Base-by-base conservation (phyloP, 2,329 filamentous ascomycete genomes). In the Teratosphaeria zuluensis region DNA sequence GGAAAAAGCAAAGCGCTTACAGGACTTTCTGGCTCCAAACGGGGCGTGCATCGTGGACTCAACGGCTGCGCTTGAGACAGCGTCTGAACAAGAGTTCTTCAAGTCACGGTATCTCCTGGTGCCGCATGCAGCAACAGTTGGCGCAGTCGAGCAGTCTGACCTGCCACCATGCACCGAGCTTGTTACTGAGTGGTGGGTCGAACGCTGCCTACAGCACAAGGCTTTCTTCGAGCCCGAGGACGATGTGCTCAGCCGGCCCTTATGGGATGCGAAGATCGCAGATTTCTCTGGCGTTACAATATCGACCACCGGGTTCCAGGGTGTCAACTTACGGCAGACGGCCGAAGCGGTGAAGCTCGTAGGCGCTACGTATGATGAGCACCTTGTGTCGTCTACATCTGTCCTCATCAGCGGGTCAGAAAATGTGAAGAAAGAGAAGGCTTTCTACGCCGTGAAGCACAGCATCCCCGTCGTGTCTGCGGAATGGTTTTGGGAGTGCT, bases 161-260 rank as follows among this genome's bases (percentile, higher is more conserved):
- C 59, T 70, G 14, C 65, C 70, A 16, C 21, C 60, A n/a, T 62
- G 59, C 42, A 70, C 68, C 12, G 72, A 78, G 54, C 69, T 79
- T 14, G 85, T 95, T 33, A 97, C 91, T 11, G 91, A 96, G 69
- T 95, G 94, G 80, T 99, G 92, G 82, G 80, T 99, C 56, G 94
- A 99, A 74, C 84, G 85, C 54, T 97, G 92, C 70, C 77, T 99
- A 46, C 85, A 92, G 70, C 83, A 84, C 63, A 94, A 89, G 72
- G 77, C 75, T 30, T 82, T 92, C 65, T 79, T 90, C 53, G 78
- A 87, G 32, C 90, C 91, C 4, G 76, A 79, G 56, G 78, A 83
- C 4, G 85, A 94, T 69, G 80, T 89, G 48, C 81, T 95, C 28
- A 91, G 90, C 59, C 84, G 84, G 6, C 91, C 94, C 2, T 89